Conservation (phyloP, 176 grass and related monocot genomes). For the barley (Hordeum vulgare) region MorexV3_pseudomolecules_assembly NC_058522.1:124369753-124370252, state of each 20-base stretch:
- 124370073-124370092: no score
- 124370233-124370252: no score
- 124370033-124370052: background rate
- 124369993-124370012: background rate
- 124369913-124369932: no score
- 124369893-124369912: background rate
- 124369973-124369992: background rate
- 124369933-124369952: no score
- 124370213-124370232: no score
- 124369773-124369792: slow-evolving; percentile 40
- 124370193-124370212: no score
- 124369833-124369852: slow-evolving; percentile 55
- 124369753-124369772: slow-evolving; percentile 2
- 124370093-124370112: no score
- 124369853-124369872: slow-evolving; percentile 51
- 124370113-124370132: no score
- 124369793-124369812: slow-evolving; percentile 30
- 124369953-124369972: background rate
- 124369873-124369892: background rate
- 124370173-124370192: no score
- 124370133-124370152: no score
- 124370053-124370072: no score
- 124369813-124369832: slow-evolving; percentile 40
- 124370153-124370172: no score
- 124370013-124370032: background rate